phyloP scores from a whole-genome alignment of 108 stramenopile species.

The Aurantiochytrium sp. region DNA sequence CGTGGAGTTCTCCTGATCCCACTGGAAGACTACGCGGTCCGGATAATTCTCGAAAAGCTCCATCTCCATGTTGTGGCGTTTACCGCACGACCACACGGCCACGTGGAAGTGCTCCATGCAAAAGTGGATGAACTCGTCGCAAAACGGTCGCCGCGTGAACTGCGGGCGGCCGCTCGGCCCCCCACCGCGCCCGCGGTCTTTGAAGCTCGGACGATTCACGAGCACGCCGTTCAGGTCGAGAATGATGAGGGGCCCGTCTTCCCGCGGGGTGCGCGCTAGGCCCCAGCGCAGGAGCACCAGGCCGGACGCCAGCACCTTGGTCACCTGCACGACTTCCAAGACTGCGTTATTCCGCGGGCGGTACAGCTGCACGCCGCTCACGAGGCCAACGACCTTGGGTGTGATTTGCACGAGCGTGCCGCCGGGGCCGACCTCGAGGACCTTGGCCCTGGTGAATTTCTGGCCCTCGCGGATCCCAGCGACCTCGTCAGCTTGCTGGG shows the following conservation, averaged over 20 bases:
- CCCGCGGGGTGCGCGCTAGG: background rate
- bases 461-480: background rate
- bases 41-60: background rate
- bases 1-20: conserved; percentile 1
- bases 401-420: background rate
- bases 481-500: background rate
- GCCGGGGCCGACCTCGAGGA: background rate
- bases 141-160: background rate
- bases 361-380: background rate
- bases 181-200: background rate
- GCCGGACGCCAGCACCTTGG: background rate
- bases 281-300: background rate
- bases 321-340: background rate
- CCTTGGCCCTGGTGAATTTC: background rate
- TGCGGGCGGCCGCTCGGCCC: background rate
- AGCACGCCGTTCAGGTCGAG: conserved; percentile 40
- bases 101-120: conserved; percentile 34
- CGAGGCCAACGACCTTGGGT: background rate
- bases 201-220: background rate
- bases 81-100: conserved; percentile 33
- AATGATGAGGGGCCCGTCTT: background rate
- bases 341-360: background rate
- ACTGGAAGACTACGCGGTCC: background rate
- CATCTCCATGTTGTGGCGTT: conserved; percentile 32
- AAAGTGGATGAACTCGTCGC: conserved; percentile 24